phyloP scores from a whole-genome alignment of 306 rosid species.

The Pachyrhizus erosus region DNA sequence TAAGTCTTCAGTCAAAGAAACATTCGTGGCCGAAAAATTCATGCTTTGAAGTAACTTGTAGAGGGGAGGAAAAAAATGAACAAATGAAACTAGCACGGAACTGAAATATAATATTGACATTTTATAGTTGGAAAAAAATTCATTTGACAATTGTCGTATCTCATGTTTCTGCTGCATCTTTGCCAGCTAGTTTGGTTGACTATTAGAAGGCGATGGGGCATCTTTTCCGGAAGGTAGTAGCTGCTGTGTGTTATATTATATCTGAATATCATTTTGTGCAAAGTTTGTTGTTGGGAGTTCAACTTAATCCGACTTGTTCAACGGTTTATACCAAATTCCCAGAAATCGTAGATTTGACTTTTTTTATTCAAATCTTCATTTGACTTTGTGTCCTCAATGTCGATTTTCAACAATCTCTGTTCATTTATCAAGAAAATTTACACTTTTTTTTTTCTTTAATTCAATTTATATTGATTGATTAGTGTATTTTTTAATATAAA shows the following conservation, averaged over 20 bases:
- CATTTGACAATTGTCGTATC: neutral
- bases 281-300: slow-evolving; percentile 29
- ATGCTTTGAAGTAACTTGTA: no score
- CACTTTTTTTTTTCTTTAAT: neutral
- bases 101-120: neutral
- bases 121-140: slow-evolving; percentile 9
- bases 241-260: slow-evolving; percentile 16
- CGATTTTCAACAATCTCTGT: neutral
- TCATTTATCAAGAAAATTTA: neutral
- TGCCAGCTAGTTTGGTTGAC: slow-evolving; percentile 51
- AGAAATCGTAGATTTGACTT: slow-evolving; percentile 36
- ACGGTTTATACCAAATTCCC: slow-evolving; percentile 28
- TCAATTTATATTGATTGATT: neutral
- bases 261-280: slow-evolving; percentile 19
- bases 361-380: neutral
- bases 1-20: neutral
- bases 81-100: no score
- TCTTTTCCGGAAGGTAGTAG: slow-evolving; percentile 38
- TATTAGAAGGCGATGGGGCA: slow-evolving; percentile 12
- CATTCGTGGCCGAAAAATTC: no score
- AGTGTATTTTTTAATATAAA: neutral
- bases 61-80: no score
- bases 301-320: slow-evolving; percentile 29
- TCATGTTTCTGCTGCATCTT: slow-evolving; percentile 21
- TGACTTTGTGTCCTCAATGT: neutral